Evolutionary conservation across 495 filamentous ascomycete genomes (phyloP), one percentile per base, ranked within the genome.

Genomic region (Terfezia claveryi): DNA sequence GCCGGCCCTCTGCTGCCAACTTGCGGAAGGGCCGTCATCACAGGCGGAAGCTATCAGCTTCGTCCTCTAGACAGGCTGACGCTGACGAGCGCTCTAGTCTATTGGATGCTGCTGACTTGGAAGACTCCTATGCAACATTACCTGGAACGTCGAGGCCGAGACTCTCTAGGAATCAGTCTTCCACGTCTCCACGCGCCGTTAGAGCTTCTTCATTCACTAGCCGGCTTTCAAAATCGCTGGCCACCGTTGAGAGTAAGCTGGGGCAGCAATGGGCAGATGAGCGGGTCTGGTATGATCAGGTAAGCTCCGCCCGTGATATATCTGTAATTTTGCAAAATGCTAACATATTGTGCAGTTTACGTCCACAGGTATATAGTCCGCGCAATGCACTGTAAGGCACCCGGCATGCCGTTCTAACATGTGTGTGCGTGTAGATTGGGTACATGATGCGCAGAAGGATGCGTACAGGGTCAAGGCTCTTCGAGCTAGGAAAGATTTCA

Each of bases 401-500:
- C 27, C 7, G 27, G 27, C 27, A 32, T 32, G 27, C 27, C 27
- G 27, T 32, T 32, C 60, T 63, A 56, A 63, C 53, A 55, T 16
- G 36, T 41, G 36, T 41, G 12, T 17, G 10, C 37, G 20, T 27
- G 16, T 44, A 61, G 91, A 98, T 67, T 96, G 89, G 91, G 91
- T 98, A 8, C 87, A 93, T 64, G 91, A 98, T 62, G 91, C 84
- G 66, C 94, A 96, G 58, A 87, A 88, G 62, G 91, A 98, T 68
- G 85, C 87, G 49, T 83, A 82, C 54, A 82, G 91, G 49, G 78
- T 92, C 38, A 92, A 88, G 60, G 79, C 79, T 51, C 74, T 96
- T 32, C 76, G 86, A 49, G 78, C 74, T 58, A 74, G 88, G 7
- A 93, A 84, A 68, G 91, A 89, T 66, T 72, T 92, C 50, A 80